Evolutionary conservation across 139 green algal genomes (phyloP), one percentile per base, ranked within the genome.

Genomic region (Asterochloris sp.): DNA sequence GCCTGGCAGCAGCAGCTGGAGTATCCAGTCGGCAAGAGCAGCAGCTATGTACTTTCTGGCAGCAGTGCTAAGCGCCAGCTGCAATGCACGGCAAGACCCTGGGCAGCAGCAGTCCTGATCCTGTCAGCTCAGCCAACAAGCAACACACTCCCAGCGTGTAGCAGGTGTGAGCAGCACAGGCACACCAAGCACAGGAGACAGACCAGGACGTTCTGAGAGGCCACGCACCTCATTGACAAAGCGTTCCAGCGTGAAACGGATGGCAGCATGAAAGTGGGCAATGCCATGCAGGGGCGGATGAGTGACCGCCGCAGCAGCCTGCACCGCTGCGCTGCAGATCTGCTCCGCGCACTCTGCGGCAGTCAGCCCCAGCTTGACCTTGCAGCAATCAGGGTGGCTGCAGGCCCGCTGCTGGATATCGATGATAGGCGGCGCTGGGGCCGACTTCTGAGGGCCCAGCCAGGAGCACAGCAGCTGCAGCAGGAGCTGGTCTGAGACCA

Each of bases 181-280:
- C 17, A 12, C 66, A n/a, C n/a, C n/a, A 54, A 54, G 38, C 38
- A 54, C 38, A 54, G 6, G 38, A 54, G 38, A 6, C 38, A 54
- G 38, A 54, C 38, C 6, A n/a, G n/a, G 29, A 38, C 75, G 54
- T 0, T 64, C 75, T 78, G 87, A 83, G 82, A 96, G 86, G 47
- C 69, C 62, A 2, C 86, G 84, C 13, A 92, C 91, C 81, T 98
- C 95, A 0, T 64, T 69, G 0, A 89, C 91, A 88, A 98, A 96
- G 24, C 84, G 89, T 63, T 92, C 87, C n/a, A 98, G 88, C 0
- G 92, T 89, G 0, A 88, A 89, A 29, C 90, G 88, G 79, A 98
- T 97, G 79, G 89, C 93, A 61, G 89, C 83, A 87, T 98, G 95
- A 77, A 98, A 91, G 79, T 97, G 89, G 0, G 92, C 84, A 26